Conservation (phyloP, 352 stramenopile genomes). For the Globisporangium spinosum region DNA sequence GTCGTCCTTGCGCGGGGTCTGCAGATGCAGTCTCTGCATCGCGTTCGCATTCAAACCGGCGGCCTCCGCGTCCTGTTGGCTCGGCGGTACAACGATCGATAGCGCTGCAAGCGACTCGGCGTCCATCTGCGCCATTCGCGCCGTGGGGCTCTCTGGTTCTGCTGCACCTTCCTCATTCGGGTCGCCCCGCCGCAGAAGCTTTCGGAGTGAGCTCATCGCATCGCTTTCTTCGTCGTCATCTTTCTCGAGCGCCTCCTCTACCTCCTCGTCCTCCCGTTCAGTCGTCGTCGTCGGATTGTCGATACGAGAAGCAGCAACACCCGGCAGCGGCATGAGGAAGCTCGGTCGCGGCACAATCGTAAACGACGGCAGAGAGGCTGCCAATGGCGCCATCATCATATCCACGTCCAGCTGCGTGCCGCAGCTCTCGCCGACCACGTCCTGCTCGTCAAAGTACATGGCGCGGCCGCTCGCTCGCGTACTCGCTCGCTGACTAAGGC, state of each 20-base stretch:
- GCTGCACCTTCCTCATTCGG: not conserved
- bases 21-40: slow-evolving; percentile 19
- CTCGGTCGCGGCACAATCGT: slow-evolving; percentile 4
- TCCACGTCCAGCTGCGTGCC: slow-evolving; percentile 25
- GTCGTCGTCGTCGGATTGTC: not conserved
- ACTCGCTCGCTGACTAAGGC: not conserved
- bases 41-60: slow-evolving; percentile 6
- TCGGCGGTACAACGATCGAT: slow-evolving; percentile 15
- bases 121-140: slow-evolving; percentile 8
- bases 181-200: not conserved
- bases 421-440: slow-evolving; percentile 34
- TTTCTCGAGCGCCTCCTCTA: not conserved
- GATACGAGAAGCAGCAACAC: not conserved
- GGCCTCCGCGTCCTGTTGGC: slow-evolving; percentile 1
- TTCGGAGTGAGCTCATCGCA: not conserved
- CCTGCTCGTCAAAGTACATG: slow-evolving; percentile 33
- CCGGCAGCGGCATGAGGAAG: not conserved
- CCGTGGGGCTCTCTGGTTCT: slow-evolving; percentile 8
- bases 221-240: not conserved
- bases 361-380: not conserved
- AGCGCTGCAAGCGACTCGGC: slow-evolving; percentile 9
- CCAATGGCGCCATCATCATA: not conserved
- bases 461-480: not conserved
- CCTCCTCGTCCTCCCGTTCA: not conserved
- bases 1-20: slow-evolving; percentile 13